Evolutionary conservation across 495 filamentous ascomycete species (phyloP), one percentile per base, ranked within the genome.

Genomic region (Aspergillus taichungensis): DNA sequence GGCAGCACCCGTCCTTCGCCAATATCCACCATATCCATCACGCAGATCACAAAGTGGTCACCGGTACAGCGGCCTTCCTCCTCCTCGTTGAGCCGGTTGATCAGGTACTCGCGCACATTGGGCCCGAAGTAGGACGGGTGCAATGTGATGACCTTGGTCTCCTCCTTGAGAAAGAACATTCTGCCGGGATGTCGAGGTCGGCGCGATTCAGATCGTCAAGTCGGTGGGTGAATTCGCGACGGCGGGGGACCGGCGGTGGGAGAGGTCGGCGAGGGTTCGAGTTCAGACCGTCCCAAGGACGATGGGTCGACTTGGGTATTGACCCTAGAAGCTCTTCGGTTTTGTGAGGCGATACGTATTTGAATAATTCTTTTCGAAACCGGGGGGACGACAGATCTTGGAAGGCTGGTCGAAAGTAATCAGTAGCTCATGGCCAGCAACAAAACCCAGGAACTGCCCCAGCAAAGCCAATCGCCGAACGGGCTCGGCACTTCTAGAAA

Each of bases 131-230:
- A 97, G 24, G 92, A 96, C 30, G 92, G 92, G 62, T 98, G 94
- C 54, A 98, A 77, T 41, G 87, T 85, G 51, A 98, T 91, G 52
- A 82, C 77, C 56, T 89, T 88, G 68, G 94, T 88, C 60, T 97
- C 83, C 51, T 94, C 86, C 66, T 94, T 84, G 56, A 98, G 84
- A 73, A 98, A 98, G 64, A 96, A 98, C 92, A 97, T 98, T 39
- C 42, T 45, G 54, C 42, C 40, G 27, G 28, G 43, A 30, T 32
- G 18, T 24, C 18, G 18, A 24, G 18, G 18, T 18, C n/a, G 38
- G 36, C 8, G 33, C 40, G 30, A 28, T 12, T 33, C 38, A 45
- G 38, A 34, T 32, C 34, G 34, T 34, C 11, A 43, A 43, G 29
- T 5, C 11, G n/a, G 40, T 35, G 30, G 13, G 34, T 33, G 27